Percentiles rank a stretch among this genome's conserved stretches.
These are phyloP conservation scores for Aspergillus biplanus DNA, from an alignment of 495 filamentous ascomycete genomes.

Conservation along the genomic window DNA sequence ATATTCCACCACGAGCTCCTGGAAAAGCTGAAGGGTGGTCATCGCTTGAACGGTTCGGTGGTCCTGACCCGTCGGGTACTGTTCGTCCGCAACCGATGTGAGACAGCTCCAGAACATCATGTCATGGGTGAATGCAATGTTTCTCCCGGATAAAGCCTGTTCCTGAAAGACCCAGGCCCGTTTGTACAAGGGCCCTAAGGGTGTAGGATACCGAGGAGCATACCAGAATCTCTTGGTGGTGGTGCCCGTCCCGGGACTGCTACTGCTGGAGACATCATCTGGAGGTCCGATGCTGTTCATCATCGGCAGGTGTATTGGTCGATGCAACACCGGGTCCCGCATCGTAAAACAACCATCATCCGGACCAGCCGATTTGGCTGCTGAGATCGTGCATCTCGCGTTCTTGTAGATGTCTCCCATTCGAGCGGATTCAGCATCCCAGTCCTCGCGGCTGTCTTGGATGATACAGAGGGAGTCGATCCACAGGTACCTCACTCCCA, in stretches of 20 bases:
- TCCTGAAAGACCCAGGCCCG: neutral
- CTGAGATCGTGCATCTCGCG: neutral
- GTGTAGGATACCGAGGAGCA: neutral
- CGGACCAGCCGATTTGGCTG: neutral
- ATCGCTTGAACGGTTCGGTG: neutral
- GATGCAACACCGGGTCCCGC: neutral
- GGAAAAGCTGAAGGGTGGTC: neutral
- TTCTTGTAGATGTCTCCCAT: neutral
- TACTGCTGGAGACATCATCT: neutral
- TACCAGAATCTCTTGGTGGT: neutral
- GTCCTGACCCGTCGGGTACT: neutral
- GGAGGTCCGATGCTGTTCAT: too few species aligned
- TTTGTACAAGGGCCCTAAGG: neutral
- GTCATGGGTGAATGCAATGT: neutral
- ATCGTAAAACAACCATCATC: neutral
- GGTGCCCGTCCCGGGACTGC: neutral
- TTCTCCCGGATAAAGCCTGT: neutral
- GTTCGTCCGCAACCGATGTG: neutral
- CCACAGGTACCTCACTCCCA: constrained; percentile 1
- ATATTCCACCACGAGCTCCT: too few species aligned
- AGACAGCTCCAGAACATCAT: neutral
- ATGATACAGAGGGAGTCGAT: constrained; percentile 4
- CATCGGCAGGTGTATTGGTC: too few species aligned
- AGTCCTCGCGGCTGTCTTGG: constrained; percentile 1
- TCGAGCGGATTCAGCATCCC: too few species aligned